phyloP scores from a whole-genome alignment of 805 yeast genomes.

The Wickerhamomyces hampshirensis region DNA sequence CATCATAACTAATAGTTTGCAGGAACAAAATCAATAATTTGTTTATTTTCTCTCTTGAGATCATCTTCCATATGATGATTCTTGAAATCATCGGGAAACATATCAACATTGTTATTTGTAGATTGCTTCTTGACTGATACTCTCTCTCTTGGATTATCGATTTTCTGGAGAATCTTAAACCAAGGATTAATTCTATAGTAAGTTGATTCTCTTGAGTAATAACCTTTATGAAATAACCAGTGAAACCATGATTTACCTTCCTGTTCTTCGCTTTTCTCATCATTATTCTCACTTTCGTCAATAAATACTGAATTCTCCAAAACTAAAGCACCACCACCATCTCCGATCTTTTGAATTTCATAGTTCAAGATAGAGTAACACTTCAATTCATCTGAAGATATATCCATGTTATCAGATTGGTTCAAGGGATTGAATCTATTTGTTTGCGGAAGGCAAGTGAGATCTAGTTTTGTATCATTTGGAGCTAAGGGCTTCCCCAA shows the following conservation, averaged over 20 bases:
- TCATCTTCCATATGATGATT: too few species aligned
- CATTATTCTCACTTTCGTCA: constrained; percentile 6
- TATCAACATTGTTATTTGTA: not conserved
- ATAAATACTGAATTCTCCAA: constrained; percentile 11
- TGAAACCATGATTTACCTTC: constrained; percentile 3
- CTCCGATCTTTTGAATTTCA: constrained; percentile 17
- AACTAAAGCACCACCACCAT: constrained; percentile 8
- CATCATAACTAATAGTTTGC: too few species aligned
- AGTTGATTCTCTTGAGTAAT: constrained; percentile 3
- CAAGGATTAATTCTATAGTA: constrained; percentile 16
- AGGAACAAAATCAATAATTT: too few species aligned
- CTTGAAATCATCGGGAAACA: not conserved
- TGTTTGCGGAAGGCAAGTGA: constrained; percentile 13
- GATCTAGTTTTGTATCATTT: constrained; percentile 17
- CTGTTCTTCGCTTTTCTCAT: constrained; percentile 1
- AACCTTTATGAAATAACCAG: constrained; percentile 7
- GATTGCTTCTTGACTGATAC: too few species aligned
- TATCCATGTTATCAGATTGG: constrained; percentile 1
- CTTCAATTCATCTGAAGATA: constrained; percentile 18
- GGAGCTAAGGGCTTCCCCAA: constrained; percentile 19
- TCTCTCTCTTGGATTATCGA: constrained; percentile 10
- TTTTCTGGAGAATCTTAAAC: constrained; percentile 12
- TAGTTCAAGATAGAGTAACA: constrained; percentile 15
- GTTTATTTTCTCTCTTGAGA: too few species aligned
- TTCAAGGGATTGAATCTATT: constrained; percentile 10